phyloP scores from a whole-genome alignment of 495 filamentous ascomycete species.

The Mycothermus thermophilus region DNA sequence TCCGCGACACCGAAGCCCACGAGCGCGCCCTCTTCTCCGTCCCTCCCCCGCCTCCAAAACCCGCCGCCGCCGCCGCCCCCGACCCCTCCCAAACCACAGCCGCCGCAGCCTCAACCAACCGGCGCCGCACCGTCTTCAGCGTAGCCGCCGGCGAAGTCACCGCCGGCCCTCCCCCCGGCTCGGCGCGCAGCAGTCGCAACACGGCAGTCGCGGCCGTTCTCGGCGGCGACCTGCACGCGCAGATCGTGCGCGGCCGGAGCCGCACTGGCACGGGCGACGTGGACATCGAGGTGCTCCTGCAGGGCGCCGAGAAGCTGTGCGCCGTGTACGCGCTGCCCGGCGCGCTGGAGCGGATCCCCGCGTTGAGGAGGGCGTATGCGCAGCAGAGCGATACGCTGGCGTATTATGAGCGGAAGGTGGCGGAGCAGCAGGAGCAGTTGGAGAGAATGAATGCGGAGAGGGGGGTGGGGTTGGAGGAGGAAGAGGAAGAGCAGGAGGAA shows the following conservation, averaged over 20 bases:
- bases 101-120: slow-evolving; percentile 21
- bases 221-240: slow-evolving; percentile 73
- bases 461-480: slow-evolving; percentile 32
- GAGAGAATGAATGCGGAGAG: slow-evolving; percentile 52
- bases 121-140: slow-evolving; percentile 43
- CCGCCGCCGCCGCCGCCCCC: no score
- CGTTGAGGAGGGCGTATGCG: slow-evolving; percentile 55
- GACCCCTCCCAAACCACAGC: slow-evolving; percentile 24
- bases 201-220: slow-evolving; percentile 84
- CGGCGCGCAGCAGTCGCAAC: slow-evolving; percentile 37
- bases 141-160: slow-evolving; percentile 41
- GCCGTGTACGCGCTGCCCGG: slow-evolving; percentile 76
- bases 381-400: slow-evolving; percentile 60
- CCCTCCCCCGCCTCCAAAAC: slow-evolving; percentile 53
- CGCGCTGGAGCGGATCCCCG: slow-evolving; percentile 63
- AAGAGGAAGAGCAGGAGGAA: slow-evolving; percentile 23
- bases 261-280: slow-evolving; percentile 48
- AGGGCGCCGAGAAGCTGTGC: slow-evolving; percentile 82
- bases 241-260: slow-evolving; percentile 40
- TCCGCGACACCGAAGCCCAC: slow-evolving; percentile 89
- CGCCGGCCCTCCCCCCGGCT: slow-evolving; percentile 29
- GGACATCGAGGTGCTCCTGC: slow-evolving; percentile 73
- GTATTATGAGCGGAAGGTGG: slow-evolving; percentile 66
- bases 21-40: slow-evolving; percentile 92
- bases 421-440: slow-evolving; percentile 60